These are phyloP conservation scores for Calocera cornea DNA, from an alignment of 768 basidiomycete genomes.

Conservation along the genomic window DNA sequence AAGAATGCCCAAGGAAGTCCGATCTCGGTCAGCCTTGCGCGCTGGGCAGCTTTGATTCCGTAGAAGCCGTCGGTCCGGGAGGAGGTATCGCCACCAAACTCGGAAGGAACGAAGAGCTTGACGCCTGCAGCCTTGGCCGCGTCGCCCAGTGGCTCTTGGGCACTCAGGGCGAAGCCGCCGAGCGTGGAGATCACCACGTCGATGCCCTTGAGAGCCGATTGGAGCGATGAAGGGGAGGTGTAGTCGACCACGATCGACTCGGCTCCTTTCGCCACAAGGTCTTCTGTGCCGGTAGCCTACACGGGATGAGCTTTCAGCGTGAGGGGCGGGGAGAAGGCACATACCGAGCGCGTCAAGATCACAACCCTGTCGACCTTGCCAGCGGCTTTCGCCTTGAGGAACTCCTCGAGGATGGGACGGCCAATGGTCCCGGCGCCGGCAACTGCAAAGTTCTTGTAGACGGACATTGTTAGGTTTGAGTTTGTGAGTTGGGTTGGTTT, in stretches of 20 bases:
- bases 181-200: slow-evolving; percentile 21
- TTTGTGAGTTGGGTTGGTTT: too few species aligned
- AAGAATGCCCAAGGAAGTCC: slow-evolving; percentile 14
- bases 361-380: not conserved
- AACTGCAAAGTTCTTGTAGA: slow-evolving; percentile 9
- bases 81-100: not conserved
- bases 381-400: not conserved
- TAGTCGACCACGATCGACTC: not conserved
- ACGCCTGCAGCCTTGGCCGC: slow-evolving; percentile 22
- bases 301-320: not conserved
- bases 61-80: not conserved
- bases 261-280: not conserved
- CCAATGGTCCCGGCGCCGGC: slow-evolving; percentile 10
- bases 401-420: slow-evolving; percentile 4
- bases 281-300: too few species aligned
- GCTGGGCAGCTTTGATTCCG: not conserved
- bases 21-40: not conserved
- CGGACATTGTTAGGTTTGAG: not conserved
- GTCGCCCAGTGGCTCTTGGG: slow-evolving; percentile 19
- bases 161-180: slow-evolving; percentile 13
- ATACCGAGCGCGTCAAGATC: not conserved
- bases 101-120: slow-evolving; percentile 23
- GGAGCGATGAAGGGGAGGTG: not conserved
- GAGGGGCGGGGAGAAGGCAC: not conserved
- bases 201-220: not conserved